A percentile compares a stretch with the other conserved stretches of the same genome.
Conservation (phyloP, 441 rosid species). For the Codiaeum variegatum region DNA sequence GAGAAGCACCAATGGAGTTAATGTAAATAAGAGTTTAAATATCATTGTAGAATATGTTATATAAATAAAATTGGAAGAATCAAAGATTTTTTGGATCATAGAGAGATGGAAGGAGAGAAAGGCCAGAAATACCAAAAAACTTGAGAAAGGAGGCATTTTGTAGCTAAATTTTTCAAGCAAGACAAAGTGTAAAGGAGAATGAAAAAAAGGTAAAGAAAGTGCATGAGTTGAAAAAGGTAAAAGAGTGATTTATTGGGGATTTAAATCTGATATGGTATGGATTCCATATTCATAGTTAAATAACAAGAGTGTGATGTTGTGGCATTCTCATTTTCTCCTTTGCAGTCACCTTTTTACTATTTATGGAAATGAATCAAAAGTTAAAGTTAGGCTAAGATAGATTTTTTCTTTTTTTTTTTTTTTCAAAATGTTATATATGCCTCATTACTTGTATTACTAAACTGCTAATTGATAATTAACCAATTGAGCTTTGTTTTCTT, state of each 20-base stretch:
- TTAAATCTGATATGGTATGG: conserved; percentile 23
- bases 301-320: conserved; percentile 15
- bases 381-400: conserved; percentile 26
- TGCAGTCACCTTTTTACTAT: conserved; percentile 38
- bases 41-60: conserved; percentile 37
- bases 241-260: conserved; percentile 32
- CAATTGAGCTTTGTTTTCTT: not conserved
- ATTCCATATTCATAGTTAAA: not conserved
- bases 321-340: conserved; percentile 24
- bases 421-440: conserved; percentile 19
- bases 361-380: conserved; percentile 45
- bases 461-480: too few species aligned
- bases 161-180: conserved; percentile 82
- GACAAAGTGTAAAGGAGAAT: conserved; percentile 44
- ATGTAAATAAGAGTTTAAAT: conserved; percentile 46
- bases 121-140: conserved; percentile 83
- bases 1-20: conserved; percentile 31
- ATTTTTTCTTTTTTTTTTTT: too few species aligned
- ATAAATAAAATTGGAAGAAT: conserved; percentile 56
- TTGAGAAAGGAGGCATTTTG: conserved; percentile 82
- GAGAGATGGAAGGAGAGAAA: too few species aligned
- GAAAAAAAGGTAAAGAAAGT: too few species aligned
- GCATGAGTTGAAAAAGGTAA: conserved; percentile 27
- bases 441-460: too few species aligned
- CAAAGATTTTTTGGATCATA: conserved; percentile 70